These are phyloP conservation scores for Lecanoromycetidae sp. DNA, from an alignment of 2,329 filamentous ascomycete genomes.

Conservation along the genomic window DNA sequence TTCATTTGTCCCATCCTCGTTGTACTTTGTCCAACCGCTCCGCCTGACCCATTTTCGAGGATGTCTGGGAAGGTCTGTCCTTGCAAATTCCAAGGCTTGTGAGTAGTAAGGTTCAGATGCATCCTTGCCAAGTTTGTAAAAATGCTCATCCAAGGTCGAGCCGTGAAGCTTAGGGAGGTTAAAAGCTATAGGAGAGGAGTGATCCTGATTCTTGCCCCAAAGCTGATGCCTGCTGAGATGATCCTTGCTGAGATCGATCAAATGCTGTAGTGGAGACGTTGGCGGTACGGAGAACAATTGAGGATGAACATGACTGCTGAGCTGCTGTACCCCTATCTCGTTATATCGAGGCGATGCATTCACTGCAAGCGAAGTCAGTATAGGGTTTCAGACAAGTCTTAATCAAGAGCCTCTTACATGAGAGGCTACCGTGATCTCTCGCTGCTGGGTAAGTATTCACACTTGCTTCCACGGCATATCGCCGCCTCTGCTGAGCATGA, in stretches of 20 bases:
- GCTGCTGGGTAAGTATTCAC: neutral
- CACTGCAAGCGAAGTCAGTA: conserved; percentile 5
- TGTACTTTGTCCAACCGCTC: conserved; percentile 94
- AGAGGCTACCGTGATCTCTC: conserved; percentile 1
- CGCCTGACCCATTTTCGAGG: conserved; percentile 61
- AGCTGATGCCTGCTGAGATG: conserved; percentile 79
- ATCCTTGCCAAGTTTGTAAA: conserved; percentile 74
- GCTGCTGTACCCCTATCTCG: conserved; percentile 86
- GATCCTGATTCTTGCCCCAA: conserved; percentile 79
- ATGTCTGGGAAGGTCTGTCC: conserved; percentile 44
- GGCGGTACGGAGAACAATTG: conserved; percentile 56
- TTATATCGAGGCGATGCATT: conserved; percentile 51
- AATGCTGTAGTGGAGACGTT: conserved; percentile 49
- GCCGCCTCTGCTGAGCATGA: neutral
- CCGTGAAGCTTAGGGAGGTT: conserved; percentile 73
- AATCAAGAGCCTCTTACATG: neutral
- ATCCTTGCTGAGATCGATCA: conserved; percentile 68
- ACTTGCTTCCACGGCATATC: conserved; percentile 9
- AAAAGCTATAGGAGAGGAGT: conserved; percentile 60
- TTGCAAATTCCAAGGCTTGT: conserved; percentile 62
- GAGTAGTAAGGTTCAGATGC: conserved; percentile 73
- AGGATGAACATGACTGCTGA: conserved; percentile 68
- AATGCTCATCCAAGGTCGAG: conserved; percentile 79
- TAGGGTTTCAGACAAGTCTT: too few species aligned
- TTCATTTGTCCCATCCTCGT: conserved; percentile 59